A percentile compares a stretch with the other conserved stretches of the same genome.
phyloP scores from a whole-genome alignment of 2,329 filamentous ascomycete species.

The Pseudomassariella vexata region DNA sequence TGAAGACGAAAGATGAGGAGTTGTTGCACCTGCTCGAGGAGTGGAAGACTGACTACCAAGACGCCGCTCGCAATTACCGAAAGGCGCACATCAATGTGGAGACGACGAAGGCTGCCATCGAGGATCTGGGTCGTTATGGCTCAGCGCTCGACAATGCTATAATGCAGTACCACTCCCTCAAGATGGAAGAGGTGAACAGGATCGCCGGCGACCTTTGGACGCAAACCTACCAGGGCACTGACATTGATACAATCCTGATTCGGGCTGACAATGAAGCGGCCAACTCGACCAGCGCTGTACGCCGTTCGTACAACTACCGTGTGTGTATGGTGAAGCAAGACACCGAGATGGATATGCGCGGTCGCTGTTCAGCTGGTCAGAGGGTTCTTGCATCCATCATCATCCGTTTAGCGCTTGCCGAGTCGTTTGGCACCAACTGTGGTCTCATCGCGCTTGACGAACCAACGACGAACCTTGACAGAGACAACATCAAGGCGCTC shows the following conservation, averaged over 20 bases:
- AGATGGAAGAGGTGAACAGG: conserved; percentile 97
- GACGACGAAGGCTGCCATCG: conserved; percentile 87
- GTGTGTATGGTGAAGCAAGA: conserved; percentile 97
- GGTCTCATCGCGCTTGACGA: conserved; percentile 95
- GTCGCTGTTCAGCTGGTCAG: conserved; percentile 91
- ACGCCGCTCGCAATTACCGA: conserved; percentile 74
- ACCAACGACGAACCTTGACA: conserved; percentile 93
- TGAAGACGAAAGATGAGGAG: conserved; percentile 81
- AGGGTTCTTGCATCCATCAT: conserved; percentile 97
- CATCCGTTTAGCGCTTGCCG: conserved; percentile 89
- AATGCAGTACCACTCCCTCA: conserved; percentile 91
- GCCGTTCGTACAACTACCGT: conserved; percentile 91
- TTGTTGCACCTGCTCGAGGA: conserved; percentile 67
- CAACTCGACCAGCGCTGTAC: conserved; percentile 56
- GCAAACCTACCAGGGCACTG: conserved; percentile 91
- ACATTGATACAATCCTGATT: conserved; percentile 95
- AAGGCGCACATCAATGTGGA: conserved; percentile 84
- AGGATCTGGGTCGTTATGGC: conserved; percentile 79
- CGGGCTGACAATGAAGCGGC: conserved; percentile 79
- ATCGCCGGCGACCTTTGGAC: conserved; percentile 97
- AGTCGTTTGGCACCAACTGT: conserved; percentile 94
- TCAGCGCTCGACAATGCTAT: conserved; percentile 89
- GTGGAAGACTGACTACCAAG: conserved; percentile 81
- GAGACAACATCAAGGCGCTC: conserved; percentile 87
- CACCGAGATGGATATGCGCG: conserved; percentile 98